Evolutionary conservation across 2,329 filamentous ascomycete genomes (phyloP), one percentile per base, ranked within the genome.

Genomic region (Endoconidiophora polonica): DNA sequence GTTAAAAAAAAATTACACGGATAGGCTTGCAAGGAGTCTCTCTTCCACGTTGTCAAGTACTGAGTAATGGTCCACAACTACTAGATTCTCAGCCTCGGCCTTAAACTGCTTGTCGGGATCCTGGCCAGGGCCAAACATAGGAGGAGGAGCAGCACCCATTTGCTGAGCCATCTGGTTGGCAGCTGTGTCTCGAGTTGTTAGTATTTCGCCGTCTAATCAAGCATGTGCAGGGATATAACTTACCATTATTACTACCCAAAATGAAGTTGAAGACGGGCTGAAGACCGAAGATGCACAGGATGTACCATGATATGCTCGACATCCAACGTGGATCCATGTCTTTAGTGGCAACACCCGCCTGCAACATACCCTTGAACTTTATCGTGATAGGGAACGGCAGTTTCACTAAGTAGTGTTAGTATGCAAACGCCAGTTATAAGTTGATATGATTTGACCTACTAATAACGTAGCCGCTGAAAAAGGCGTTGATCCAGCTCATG

Each of bases 401-500:
- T 79, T 95, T 95, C 77, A 98, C 87, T 76, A 50, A n/a, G 10
- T 10, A 7, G 43, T 41, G 33, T 16, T 20, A 37, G 26, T 10
- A 29, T 43, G 5, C 14, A 43, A 36, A 5, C 20, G 3, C 6
- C 29, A 40, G n/a, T 22, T 45, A 3, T 44, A n/a, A 9, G 23
- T 9, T 6, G 18, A 4, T 3, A 2, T 12, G 1, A 33, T 4
- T 26, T 5, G 22, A 62, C 61, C 43, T 71, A 94, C 86, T 86
- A 55, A 98, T 95, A 44, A 98, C 91, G 62, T 95, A 98, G 29
- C 91, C 91, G 48, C 86, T 93, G 61, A 98, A 98, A 63, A 96
- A 98, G 0, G 91, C 88, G 68, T 98, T 98, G 64, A 98, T 96
- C 91, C 91, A 98, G 57, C 90, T 91, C 91, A 98, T 98, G 58